These are phyloP conservation scores for Cutaneotrichosporon sp. DNA, from an alignment of 1,284 basidiomycete genomes.

Conservation along the genomic window DNA sequence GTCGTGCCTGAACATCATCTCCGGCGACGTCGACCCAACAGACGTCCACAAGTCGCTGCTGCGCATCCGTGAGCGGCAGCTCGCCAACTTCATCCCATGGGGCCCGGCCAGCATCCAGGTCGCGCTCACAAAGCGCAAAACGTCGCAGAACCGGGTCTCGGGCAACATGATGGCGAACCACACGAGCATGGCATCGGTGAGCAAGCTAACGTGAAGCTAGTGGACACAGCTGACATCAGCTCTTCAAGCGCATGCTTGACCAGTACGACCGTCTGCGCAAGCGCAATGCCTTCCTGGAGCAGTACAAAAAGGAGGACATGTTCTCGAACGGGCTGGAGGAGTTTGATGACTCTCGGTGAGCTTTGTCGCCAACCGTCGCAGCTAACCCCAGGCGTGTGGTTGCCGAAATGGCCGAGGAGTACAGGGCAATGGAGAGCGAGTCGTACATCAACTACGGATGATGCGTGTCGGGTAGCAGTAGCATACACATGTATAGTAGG, in stretches of 20 bases:
- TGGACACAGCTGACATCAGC: conserved; percentile 55
- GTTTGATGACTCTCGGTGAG: conserved; percentile 86
- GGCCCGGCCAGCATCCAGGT: conserved; percentile 98
- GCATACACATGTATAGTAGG: conserved; percentile 8
- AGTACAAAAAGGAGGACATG: conserved; percentile 96
- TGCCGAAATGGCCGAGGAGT: conserved; percentile 82
- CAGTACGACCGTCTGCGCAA: conserved; percentile 89
- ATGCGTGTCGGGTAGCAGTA: not conserved
- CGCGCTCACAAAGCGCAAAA: conserved; percentile 83
- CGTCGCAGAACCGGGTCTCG: conserved; percentile 94
- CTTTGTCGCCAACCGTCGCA: not conserved
- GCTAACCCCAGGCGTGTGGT: conserved; percentile 69
- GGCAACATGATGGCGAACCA: conserved; percentile 99
- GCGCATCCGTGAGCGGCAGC: conserved; percentile 91
- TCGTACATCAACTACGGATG: conserved; percentile 67
- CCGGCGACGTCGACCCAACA: conserved; percentile 96
- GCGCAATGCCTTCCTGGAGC: conserved; percentile 93
- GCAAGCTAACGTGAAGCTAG: conserved; percentile 48
- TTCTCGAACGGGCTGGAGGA: conserved; percentile 89
- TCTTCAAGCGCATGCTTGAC: conserved; percentile 94
- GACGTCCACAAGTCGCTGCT: conserved; percentile 98
- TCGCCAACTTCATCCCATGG: conserved; percentile 99
- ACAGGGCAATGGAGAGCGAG: conserved; percentile 85
- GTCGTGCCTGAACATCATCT: conserved; percentile 97
- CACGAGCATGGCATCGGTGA: conserved; percentile 90